Conservation (phyloP, 805 yeast genomes). For the Ogataea allantospora region DNA sequence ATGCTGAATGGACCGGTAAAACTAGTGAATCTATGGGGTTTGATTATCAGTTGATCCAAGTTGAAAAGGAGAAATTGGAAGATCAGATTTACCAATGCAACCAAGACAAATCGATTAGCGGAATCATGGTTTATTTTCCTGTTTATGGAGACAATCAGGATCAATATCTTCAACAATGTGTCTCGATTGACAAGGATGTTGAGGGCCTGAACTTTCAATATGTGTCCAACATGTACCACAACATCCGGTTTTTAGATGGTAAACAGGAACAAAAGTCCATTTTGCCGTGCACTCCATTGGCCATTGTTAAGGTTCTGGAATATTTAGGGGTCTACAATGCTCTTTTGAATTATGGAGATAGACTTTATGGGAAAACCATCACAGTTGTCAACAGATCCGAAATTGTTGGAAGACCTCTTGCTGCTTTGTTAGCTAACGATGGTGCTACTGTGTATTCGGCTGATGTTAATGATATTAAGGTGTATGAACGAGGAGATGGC, state of each 20-base stretch:
- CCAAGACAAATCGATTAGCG: slow-evolving; percentile 70
- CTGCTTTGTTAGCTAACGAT: slow-evolving; percentile 93
- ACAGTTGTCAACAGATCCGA: slow-evolving; percentile 92
- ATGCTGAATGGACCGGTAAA: slow-evolving; percentile 94
- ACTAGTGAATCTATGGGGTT: slow-evolving; percentile 87
- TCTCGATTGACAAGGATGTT: slow-evolving; percentile 88
- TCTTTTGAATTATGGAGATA: slow-evolving; percentile 81
- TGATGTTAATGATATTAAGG: slow-evolving; percentile 83
- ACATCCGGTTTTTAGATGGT: slow-evolving; percentile 77
- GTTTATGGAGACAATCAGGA: slow-evolving; percentile 95
- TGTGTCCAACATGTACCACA: slow-evolving; percentile 93
- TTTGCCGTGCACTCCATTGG: slow-evolving; percentile 95
- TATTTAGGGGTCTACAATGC: slow-evolving; percentile 84
- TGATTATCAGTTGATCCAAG: slow-evolving; percentile 70
- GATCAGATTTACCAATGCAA: slow-evolving; percentile 82
- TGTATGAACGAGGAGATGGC: slow-evolving; percentile 93
- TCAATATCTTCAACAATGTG: slow-evolving; percentile 91
- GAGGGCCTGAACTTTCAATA: slow-evolving; percentile 92
- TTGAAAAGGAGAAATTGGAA: slow-evolving; percentile 79
- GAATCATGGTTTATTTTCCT: slow-evolving; percentile 97
- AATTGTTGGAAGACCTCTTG: slow-evolving; percentile 95
- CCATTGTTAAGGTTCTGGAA: slow-evolving; percentile 89
- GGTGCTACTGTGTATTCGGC: slow-evolving; percentile 96
- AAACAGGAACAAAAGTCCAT: slow-evolving; percentile 70
- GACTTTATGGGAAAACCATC: slow-evolving; percentile 89